Percentiles rank a stretch among this genome's conserved stretches.
Conservation (phyloP, 164 flowering plant genomes). For the Houttuynia cordata region DNA sequence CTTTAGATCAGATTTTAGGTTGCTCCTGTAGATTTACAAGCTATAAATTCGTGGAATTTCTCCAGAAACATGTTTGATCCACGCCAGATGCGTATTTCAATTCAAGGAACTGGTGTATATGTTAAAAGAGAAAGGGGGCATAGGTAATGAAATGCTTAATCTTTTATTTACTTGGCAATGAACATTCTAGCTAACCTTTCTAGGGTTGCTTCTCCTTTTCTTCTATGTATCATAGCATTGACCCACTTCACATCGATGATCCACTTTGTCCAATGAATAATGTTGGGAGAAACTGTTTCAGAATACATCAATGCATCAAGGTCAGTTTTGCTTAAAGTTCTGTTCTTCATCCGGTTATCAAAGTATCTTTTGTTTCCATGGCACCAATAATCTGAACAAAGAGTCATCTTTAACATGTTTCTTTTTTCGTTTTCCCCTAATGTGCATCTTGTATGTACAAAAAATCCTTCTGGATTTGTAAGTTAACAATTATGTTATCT, state of each 20-base stretch:
- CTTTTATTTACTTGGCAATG: neutral
- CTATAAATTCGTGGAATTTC: neutral
- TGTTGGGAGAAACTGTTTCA: slow-evolving; percentile 90
- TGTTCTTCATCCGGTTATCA: too few species aligned
- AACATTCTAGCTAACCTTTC: neutral
- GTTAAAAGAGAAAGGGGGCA: slow-evolving; percentile 79
- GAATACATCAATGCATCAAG: slow-evolving; percentile 97
- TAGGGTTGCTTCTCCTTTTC: slow-evolving; percentile 3
- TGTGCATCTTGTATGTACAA: too few species aligned
- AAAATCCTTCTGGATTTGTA: neutral
- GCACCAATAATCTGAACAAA: too few species aligned
- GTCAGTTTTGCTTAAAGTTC: slow-evolving; percentile 19
- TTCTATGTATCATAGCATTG: slow-evolving; percentile 48
- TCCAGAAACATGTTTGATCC: slow-evolving; percentile 94
- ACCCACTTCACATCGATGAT: slow-evolving; percentile 91
- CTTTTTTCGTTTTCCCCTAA: neutral
- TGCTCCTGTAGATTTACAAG: neutral
- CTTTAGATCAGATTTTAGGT: neutral
- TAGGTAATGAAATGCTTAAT: slow-evolving; percentile 30
- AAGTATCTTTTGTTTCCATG: too few species aligned
- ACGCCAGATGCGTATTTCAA: slow-evolving; percentile 90
- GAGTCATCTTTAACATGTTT: too few species aligned
- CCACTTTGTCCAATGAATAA: slow-evolving; percentile 90
- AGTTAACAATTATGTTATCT: slow-evolving; percentile 1
- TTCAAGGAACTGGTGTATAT: slow-evolving; percentile 86